phyloP scores from a whole-genome alignment of 805 yeast genomes.

The Isabelozyma rhagii region DNA sequence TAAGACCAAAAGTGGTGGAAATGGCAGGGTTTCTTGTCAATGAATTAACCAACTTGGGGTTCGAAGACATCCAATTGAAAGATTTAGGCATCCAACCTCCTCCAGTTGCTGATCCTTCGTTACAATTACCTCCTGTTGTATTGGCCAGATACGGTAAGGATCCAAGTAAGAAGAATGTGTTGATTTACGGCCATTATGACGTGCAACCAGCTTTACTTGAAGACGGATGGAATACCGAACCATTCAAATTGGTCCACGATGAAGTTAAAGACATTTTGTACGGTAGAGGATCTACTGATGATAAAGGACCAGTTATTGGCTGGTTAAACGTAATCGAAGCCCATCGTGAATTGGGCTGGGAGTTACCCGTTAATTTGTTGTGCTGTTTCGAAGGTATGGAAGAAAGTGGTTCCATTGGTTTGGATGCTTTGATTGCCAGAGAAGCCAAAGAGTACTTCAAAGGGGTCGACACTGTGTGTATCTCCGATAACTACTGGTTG shows the following conservation, averaged over 20 bases:
- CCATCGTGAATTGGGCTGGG: conserved; percentile 77
- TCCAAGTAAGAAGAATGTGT: conserved; percentile 79
- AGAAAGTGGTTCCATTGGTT: conserved; percentile 92
- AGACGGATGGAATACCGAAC: conserved; percentile 96
- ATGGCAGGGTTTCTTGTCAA: conserved; percentile 80
- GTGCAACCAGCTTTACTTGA: conserved; percentile 93
- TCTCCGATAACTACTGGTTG: conserved; percentile 97
- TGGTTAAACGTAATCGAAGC: conserved; percentile 95
- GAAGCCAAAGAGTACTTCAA: conserved; percentile 83
- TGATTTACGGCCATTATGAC: conserved; percentile 96
- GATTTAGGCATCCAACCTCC: conserved; percentile 89
- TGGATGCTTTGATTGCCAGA: conserved; percentile 74
- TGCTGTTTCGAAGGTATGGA: conserved; percentile 99
- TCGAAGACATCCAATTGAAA: conserved; percentile 74
- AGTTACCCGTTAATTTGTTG: conserved; percentile 88
- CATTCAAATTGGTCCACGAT: conserved; percentile 64
- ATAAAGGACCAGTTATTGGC: conserved; percentile 96
- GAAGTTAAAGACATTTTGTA: conserved; percentile 65
- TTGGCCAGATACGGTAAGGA: conserved; percentile 83
- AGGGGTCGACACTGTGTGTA: conserved; percentile 90
- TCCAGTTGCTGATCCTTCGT: conserved; percentile 64
- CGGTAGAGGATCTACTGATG: conserved; percentile 97
- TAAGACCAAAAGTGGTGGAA: conserved; percentile 84
- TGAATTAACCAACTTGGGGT: conserved; percentile 73
- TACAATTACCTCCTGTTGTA: conserved; percentile 92